phyloP scores from a whole-genome alignment of 306 rosid species.

The Quillaja saponaria region DNA sequence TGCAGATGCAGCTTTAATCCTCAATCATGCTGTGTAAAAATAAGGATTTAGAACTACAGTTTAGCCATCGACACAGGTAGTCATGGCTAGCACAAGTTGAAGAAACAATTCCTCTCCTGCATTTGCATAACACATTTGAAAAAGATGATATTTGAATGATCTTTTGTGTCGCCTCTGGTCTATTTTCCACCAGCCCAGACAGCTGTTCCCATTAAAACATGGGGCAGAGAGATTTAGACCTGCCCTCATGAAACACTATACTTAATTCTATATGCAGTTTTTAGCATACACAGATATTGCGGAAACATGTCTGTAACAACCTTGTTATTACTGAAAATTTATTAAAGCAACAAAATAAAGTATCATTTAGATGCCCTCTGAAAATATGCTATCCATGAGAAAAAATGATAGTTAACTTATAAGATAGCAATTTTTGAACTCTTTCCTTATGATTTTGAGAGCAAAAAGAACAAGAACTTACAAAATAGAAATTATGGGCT shows the following conservation, averaged over 20 bases:
- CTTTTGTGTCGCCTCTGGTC: conserved; percentile 74
- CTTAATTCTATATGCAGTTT: not conserved
- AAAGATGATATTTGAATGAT: conserved; percentile 76
- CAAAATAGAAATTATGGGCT: too few species aligned
- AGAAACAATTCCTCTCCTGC: conserved; percentile 18
- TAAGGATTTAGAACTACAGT: not conserved
- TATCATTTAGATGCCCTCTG: conserved; percentile 12
- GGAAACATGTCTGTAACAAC: not conserved
- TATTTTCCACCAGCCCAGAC: conserved; percentile 89
- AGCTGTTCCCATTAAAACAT: conserved; percentile 52
- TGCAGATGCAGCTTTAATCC: not conserved
- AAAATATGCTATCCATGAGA: conserved; percentile 4
- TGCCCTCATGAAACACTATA: conserved; percentile 15
- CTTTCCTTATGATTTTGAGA: too few species aligned
- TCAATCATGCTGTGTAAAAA: conserved; percentile 21
- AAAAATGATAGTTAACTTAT: not conserved
- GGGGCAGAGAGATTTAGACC: conserved; percentile 20
- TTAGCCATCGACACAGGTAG: conserved; percentile 3
- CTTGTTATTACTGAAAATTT: conserved; percentile 17
- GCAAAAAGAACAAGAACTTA: too few species aligned
- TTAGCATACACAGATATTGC: not conserved
- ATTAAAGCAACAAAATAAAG: conserved; percentile 1
- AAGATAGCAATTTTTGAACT: too few species aligned
- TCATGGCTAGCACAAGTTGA: conserved; percentile 6
- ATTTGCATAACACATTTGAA: conserved; percentile 29